These are phyloP conservation scores for Triangularia verruculosa DNA, from an alignment of 2,329 filamentous ascomycete species.

Conservation along the genomic window DNA sequence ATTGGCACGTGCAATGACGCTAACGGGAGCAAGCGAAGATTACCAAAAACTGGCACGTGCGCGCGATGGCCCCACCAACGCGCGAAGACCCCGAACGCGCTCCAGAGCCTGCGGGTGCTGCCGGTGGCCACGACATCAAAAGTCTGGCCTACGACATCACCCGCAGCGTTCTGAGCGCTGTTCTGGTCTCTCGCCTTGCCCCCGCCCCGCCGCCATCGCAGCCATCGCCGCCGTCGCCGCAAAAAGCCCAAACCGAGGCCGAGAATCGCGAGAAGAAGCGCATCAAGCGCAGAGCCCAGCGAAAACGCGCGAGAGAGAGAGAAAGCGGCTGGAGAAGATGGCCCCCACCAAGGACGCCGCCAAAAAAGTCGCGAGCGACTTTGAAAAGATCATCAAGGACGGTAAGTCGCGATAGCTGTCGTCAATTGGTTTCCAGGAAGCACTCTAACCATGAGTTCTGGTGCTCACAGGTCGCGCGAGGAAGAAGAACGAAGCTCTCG, in stretches of 20 bases:
- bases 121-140: neutral
- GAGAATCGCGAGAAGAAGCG: neutral
- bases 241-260: too few relatives aligned
- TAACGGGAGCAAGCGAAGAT: neutral
- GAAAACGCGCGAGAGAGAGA: neutral
- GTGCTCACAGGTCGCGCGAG: slow-evolving; percentile 56
- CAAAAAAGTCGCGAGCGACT: slow-evolving; percentile 42
- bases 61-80: neutral
- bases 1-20: neutral
- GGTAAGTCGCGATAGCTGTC: slow-evolving; percentile 36
- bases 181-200: neutral
- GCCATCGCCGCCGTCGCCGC: neutral
- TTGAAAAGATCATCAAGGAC: slow-evolving; percentile 54
- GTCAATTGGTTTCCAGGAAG: neutral
- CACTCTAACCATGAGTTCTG: neutral
- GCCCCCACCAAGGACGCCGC: slow-evolving; percentile 21
- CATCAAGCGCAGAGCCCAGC: too few relatives aligned
- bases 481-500: slow-evolving; percentile 69
- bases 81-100: neutral
- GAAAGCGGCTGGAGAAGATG: slow-evolving; percentile 20
- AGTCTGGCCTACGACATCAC: neutral
- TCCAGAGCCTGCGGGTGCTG: neutral
- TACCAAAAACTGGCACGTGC: neutral
- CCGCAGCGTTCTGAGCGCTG: neutral
- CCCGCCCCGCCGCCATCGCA: neutral